phyloP scores from a whole-genome alignment of 2,329 filamentous ascomycete species.

The Lecanosticta acicola region DNA sequence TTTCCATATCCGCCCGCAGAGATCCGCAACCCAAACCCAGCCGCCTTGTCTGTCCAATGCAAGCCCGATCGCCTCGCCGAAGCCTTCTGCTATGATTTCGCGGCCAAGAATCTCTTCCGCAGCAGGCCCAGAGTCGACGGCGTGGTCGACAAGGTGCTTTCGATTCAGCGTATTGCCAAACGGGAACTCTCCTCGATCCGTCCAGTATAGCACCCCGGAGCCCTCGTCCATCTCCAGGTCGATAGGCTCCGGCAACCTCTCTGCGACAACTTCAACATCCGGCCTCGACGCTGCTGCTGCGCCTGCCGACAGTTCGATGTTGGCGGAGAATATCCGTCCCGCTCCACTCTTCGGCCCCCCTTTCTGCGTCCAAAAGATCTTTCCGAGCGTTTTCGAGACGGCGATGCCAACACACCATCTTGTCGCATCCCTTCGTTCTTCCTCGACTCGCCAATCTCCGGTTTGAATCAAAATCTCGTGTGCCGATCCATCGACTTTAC shows the following conservation, averaged over 20 bases:
- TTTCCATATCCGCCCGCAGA: constrained; percentile 12
- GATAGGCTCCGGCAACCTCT: constrained; percentile 50
- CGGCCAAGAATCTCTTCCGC: constrained; percentile 17
- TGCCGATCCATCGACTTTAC: constrained; percentile 33
- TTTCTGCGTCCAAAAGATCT: constrained; percentile 59
- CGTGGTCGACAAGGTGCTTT: constrained; percentile 14
- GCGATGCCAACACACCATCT: constrained; percentile 47
- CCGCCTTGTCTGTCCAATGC: constrained; percentile 11
- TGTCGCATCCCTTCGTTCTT: constrained; percentile 12
- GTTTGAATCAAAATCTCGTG: constrained; percentile 39
- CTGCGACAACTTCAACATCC: constrained; percentile 42
- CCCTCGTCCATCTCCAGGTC: constrained; percentile 52
- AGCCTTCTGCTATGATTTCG: constrained; percentile 19
- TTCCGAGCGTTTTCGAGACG: constrained; percentile 38
- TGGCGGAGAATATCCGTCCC: constrained; percentile 51
- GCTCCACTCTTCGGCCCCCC: constrained; percentile 47
- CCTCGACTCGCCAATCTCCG: constrained; percentile 31
- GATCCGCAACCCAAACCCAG: constrained; percentile 15
- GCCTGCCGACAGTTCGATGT: constrained; percentile 35
- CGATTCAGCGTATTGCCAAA: constrained; percentile 51
- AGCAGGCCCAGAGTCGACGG: too few relatives aligned
- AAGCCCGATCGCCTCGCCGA: constrained; percentile 22
- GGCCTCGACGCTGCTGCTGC: constrained; percentile 31
- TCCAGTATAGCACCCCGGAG: constrained; percentile 51
- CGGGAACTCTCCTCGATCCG: constrained; percentile 55